phyloP scores from a whole-genome alignment of 2,329 filamentous ascomycete genomes.

The Neofusicoccum ribis region DNA sequence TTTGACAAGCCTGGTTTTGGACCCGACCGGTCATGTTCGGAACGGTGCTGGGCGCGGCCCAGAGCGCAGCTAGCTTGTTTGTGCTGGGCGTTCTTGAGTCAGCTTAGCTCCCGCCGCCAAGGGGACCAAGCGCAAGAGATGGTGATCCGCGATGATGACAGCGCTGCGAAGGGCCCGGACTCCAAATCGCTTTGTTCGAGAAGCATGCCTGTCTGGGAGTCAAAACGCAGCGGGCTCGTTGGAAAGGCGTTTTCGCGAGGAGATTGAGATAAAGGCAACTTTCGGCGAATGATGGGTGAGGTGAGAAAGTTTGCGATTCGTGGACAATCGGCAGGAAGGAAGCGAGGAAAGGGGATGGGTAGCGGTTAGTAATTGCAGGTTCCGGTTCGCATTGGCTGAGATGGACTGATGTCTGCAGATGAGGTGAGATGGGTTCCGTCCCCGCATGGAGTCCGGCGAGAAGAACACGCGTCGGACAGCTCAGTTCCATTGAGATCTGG shows the following conservation, averaged over 20 bases:
- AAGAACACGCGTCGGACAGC: background rate
- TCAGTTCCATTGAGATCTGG: background rate
- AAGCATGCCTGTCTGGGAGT: background rate
- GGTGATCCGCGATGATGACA: slow-evolving; percentile 6
- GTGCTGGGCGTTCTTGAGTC: slow-evolving; percentile 8
- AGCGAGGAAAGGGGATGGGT: background rate
- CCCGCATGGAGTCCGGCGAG: background rate
- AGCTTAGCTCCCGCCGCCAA: slow-evolving; percentile 9
- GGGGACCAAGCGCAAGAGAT: background rate
- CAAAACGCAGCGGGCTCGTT: background rate
- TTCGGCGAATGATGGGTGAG: background rate
- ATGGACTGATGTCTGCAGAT: background rate
- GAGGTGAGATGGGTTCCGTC: background rate
- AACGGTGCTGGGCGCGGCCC: background rate
- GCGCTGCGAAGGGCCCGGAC: background rate
- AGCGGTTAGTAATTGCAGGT: background rate
- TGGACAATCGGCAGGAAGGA: background rate
- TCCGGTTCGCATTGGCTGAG: background rate
- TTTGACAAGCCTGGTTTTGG: background rate
- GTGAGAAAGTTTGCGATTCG: background rate
- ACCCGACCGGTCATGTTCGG: background rate
- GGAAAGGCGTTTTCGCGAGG: background rate
- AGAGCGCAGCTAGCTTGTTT: background rate
- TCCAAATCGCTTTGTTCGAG: background rate
- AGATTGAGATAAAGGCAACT: background rate